A percentile compares a stretch with the other conserved stretches of the same genome.
Evolutionary conservation across 2,329 filamentous ascomycete species (phyloP).

Genomic region (Dryadomyces quercivorus): DNA sequence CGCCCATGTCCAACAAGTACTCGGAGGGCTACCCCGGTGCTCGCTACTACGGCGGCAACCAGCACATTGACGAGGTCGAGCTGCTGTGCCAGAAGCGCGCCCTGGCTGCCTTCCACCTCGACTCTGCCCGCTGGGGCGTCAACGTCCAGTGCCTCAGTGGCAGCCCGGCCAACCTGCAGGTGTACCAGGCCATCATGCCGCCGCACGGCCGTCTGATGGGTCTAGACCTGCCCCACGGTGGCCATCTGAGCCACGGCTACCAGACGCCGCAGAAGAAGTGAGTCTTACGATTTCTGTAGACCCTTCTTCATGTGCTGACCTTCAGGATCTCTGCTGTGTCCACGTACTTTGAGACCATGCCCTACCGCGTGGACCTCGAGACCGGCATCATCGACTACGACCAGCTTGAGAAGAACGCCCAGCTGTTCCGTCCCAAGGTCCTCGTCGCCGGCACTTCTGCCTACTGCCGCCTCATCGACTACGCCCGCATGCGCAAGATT

Average conservation of each 20-base stretch:
- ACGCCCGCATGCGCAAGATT: constrained; percentile 90
- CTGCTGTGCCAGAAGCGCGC: constrained; percentile 89
- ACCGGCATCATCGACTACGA: constrained; percentile 98
- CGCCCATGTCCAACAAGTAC: constrained; percentile 97
- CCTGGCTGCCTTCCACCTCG: constrained; percentile 79
- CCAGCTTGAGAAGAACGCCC: constrained; percentile 75
- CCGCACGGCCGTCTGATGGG: constrained; percentile 96
- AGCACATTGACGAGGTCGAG: constrained; percentile 97
- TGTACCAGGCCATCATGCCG: constrained; percentile 95
- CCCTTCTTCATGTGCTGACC: neutral
- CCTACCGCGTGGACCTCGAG: constrained; percentile 78
- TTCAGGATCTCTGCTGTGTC: constrained; percentile 86
- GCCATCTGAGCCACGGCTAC: constrained; percentile 93
- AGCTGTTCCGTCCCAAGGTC: constrained; percentile 89
- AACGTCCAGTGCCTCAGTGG: constrained; percentile 94
- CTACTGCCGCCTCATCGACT: constrained; percentile 97
- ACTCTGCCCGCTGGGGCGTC: constrained; percentile 88
- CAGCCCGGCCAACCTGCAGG: constrained; percentile 92
- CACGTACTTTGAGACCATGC: constrained; percentile 98
- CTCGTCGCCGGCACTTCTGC: constrained; percentile 94
- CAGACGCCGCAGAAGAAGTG: constrained; percentile 89
- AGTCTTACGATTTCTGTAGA: constrained; percentile 18
- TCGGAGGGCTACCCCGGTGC: constrained; percentile 97
- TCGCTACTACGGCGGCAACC: constrained; percentile 97
- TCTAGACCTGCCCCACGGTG: constrained; percentile 85